Conservation (phyloP, 1,139 yeast species). For the Debaryomyces subglobosus region DNA sequence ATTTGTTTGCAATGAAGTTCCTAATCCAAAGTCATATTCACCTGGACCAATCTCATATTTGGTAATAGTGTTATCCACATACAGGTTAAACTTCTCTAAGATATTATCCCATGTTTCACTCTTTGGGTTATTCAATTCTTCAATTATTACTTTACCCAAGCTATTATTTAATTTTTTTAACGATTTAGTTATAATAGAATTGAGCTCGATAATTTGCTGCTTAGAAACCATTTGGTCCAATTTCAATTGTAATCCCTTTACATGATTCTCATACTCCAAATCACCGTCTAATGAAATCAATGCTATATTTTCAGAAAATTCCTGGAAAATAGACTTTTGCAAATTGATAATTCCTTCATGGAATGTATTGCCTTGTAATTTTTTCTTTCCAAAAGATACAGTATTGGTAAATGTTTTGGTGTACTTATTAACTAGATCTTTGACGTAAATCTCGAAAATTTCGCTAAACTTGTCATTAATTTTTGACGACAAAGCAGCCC, state of each 20-base stretch:
- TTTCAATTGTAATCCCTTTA: slow-evolving; percentile 21
- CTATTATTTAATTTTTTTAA: slow-evolving; percentile 42
- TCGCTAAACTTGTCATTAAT: slow-evolving; percentile 47
- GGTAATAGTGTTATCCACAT: slow-evolving; percentile 28
- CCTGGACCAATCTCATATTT: slow-evolving; percentile 24
- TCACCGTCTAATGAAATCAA: slow-evolving; percentile 29
- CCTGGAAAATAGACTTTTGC: slow-evolving; percentile 15
- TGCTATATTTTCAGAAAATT: slow-evolving; percentile 19
- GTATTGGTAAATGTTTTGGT: slow-evolving; percentile 20
- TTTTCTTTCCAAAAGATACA: slow-evolving; percentile 20
- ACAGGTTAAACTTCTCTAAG: slow-evolving; percentile 46
- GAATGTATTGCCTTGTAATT: slow-evolving; percentile 23
- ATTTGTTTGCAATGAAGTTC: slow-evolving; percentile 51
- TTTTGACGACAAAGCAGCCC: slow-evolving; percentile 48
- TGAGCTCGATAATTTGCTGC: slow-evolving; percentile 52
- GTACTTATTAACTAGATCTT: slow-evolving; percentile 21
- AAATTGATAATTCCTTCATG: slow-evolving; percentile 18
- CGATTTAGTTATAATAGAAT: slow-evolving; percentile 35
- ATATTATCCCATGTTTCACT: slow-evolving; percentile 66
- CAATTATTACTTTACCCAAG: slow-evolving; percentile 44
- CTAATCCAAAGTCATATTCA: slow-evolving; percentile 65
- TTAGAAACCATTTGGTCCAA: slow-evolving; percentile 30
- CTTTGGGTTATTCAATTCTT: slow-evolving; percentile 47
- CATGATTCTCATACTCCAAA: slow-evolving; percentile 18
- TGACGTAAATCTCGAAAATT: slow-evolving; percentile 41